Percentiles rank a stretch among this genome's conserved stretches.
These are phyloP conservation scores for Scleroderma citrinum DNA, from an alignment of 768 basidiomycete species.

Conservation along the genomic window DNA sequence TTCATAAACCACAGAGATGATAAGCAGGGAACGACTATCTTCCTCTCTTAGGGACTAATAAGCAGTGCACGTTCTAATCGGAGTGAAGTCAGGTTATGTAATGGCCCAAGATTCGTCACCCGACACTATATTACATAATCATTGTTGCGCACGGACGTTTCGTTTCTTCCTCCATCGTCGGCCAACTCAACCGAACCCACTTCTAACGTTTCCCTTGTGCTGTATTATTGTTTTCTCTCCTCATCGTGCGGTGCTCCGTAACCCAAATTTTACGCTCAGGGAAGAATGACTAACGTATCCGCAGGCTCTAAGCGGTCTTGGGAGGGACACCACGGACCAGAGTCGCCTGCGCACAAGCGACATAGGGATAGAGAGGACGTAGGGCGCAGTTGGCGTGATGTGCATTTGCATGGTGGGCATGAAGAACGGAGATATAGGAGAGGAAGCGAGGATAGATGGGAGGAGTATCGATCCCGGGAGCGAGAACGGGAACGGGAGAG, in stretches of 20 bases:
- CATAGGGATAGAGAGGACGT: conserved; percentile 47
- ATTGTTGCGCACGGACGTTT: no score
- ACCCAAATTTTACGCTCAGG: conserved; percentile 41
- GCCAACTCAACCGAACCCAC: no score
- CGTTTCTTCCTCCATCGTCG: no score
- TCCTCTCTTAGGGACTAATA: no score
- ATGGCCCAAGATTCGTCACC: no score
- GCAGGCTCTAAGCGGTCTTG: conserved; percentile 80
- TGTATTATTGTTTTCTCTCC: conserved; percentile 24
- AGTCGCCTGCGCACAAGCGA: conserved; percentile 42
- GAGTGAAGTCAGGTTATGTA: no score
- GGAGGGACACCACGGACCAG: conserved; percentile 47
- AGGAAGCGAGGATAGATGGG: conserved; percentile 32
- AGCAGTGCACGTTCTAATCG: no score
- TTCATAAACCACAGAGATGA: no score
- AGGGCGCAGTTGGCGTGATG: conserved; percentile 62
- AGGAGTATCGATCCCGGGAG: conserved; percentile 31
- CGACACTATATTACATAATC: no score
- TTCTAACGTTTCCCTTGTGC: background rate
- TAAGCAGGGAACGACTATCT: no score
- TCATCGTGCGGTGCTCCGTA: conserved; percentile 81
- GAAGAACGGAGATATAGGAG: conserved; percentile 24
- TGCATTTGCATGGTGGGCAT: conserved; percentile 40
- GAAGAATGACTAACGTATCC: conserved; percentile 71
- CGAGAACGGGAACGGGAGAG: conserved; percentile 33